phyloP scores from a whole-genome alignment of 108 stramenopile species.

The Fragilariopsis cylindrus region DNA sequence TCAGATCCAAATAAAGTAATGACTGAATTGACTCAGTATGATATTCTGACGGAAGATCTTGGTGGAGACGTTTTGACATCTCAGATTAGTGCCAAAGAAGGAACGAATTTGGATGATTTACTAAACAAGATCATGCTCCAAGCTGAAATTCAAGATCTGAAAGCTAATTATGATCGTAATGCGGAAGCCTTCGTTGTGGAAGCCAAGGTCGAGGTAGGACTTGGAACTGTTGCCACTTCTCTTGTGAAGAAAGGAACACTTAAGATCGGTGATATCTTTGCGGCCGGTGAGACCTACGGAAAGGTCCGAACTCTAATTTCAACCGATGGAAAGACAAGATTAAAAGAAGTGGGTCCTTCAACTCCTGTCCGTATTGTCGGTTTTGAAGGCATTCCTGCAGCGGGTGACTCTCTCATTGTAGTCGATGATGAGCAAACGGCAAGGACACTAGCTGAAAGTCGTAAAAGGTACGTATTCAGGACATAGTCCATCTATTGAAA shows the following conservation, averaged over 20 bases:
- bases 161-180: constrained; percentile 85
- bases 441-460: constrained; percentile 63
- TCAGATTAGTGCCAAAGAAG: constrained; percentile 91
- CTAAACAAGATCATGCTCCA: constrained; percentile 93
- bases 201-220: constrained; percentile 86
- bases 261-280: constrained; percentile 89
- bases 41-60: constrained; percentile 90
- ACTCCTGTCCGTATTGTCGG: constrained; percentile 87
- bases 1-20: constrained; percentile 83
- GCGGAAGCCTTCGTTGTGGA: constrained; percentile 96
- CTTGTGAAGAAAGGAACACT: constrained; percentile 97
- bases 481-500: not conserved
- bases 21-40: constrained; percentile 90
- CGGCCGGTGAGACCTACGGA: constrained; percentile 90
- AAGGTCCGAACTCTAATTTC: constrained; percentile 85
- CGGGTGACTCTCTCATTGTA: constrained; percentile 89
- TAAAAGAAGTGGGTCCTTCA: constrained; percentile 90
- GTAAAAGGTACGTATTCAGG: constrained; percentile 51
- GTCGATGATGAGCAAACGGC: constrained; percentile 81
- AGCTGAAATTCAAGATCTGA: constrained; percentile 92
- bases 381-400: constrained; percentile 84
- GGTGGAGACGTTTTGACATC: constrained; percentile 93
- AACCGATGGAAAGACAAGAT: constrained; percentile 76
- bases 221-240: constrained; percentile 93
- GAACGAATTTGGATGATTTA: constrained; percentile 92